Conservation (phyloP, 2,329 filamentous ascomycete species). For the Metarhizium anisopliae region DNA sequence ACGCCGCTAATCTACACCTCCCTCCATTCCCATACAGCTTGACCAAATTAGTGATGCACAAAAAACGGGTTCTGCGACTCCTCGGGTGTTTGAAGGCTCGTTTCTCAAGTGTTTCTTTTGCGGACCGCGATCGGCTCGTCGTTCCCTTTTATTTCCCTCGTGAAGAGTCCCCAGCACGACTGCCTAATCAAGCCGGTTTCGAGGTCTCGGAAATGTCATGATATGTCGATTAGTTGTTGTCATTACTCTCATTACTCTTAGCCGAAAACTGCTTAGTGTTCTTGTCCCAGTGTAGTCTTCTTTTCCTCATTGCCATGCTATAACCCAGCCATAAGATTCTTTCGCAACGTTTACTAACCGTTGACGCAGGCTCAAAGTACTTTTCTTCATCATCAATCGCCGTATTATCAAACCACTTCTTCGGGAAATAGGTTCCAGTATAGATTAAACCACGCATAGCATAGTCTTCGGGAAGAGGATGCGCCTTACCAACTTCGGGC, state of each 20-base stretch:
- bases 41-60: no score
- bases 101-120: no score
- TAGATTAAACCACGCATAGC: slow-evolving; percentile 55
- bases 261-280: slow-evolving; percentile 25
- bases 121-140: no score
- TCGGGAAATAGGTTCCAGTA: slow-evolving; percentile 48
- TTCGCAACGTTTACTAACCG: slow-evolving; percentile 47
- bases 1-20: no score
- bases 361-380: slow-evolving; percentile 51
- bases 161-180: no score
- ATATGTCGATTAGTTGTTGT: neutral
- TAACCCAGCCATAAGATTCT: slow-evolving; percentile 51
- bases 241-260: neutral
- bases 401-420: slow-evolving; percentile 47
- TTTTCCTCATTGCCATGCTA: slow-evolving; percentile 34
- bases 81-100: no score
- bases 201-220: no score
- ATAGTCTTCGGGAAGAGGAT: slow-evolving; percentile 62
- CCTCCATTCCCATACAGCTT: no score
- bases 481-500: slow-evolving; percentile 30
- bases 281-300: slow-evolving; percentile 35
- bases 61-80: no score
- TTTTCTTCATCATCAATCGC: slow-evolving; percentile 60
- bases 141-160: no score
- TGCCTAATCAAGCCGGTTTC: no score